phyloP scores from a whole-genome alignment of 805 yeast genomes.

The Saturnispora silvae region DNA sequence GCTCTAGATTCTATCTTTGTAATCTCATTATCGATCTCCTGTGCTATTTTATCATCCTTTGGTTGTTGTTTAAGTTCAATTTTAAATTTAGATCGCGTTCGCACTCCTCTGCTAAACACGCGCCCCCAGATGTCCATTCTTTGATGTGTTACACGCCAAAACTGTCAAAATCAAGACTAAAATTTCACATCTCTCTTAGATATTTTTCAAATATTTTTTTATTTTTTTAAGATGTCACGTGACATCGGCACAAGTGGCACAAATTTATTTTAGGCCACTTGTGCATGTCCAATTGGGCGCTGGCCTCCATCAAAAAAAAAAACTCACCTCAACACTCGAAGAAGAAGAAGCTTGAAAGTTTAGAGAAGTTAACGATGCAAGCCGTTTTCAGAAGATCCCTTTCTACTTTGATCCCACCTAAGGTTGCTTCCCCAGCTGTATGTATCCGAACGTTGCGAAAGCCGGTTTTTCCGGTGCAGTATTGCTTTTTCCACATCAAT shows the following conservation, averaged over 20 bases:
- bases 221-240: not conserved
- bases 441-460: constrained; percentile 30
- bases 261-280: not conserved
- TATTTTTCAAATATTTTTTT: not conserved
- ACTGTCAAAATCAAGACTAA: too few relatives aligned
- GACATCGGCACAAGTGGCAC: not conserved
- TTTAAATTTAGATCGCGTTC: constrained; percentile 7
- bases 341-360: not conserved
- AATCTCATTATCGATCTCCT: not conserved
- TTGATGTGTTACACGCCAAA: too few relatives aligned
- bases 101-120: constrained; percentile 3
- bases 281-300: constrained; percentile 8
- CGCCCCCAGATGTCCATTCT: not conserved
- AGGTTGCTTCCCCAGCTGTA: constrained; percentile 92
- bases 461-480: not conserved
- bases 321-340: not conserved
- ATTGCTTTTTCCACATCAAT: not conserved
- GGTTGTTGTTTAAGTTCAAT: not conserved
- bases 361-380: constrained; percentile 41
- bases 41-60: not conserved
- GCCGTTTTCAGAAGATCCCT: constrained; percentile 84
- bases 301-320: not conserved
- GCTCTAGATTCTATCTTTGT: not conserved
- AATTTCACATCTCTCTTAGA: not conserved
- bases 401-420: constrained; percentile 96